Evolutionary conservation across 768 basidiomycete genomes (phyloP), one percentile per base, ranked within the genome.

Genomic region (Tremella yokohamensis): DNA sequence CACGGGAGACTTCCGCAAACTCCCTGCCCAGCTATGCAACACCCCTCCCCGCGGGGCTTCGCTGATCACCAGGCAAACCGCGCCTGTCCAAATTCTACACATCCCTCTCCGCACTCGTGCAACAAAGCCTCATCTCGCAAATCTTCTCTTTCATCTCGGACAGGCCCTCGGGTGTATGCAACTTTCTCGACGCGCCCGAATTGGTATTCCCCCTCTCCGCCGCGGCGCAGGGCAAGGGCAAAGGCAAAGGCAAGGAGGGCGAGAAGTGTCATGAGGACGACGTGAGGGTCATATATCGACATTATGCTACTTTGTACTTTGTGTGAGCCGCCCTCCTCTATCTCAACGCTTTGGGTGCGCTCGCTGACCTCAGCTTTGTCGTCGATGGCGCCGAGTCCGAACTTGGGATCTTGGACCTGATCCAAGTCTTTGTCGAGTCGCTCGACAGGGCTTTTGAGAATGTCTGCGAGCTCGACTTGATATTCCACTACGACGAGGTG

Each of bases 401-500:
- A 78, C 82, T 99, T 20, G 96, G 94, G 2, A 87, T 98, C 63
- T 79, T 99, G 45, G 96, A 99, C 73, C 79, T 99, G 60, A 97
- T 99, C 50, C 96, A 99, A 82, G 93, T 92, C 16, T 91, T 99
- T 70, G 96, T 99, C 57, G 96, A 99, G 79, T 87, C 90, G 2
- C 82, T 99, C 37, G 96, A 99, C 77, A 82, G 91, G 38, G 86
- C 90, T 15, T 99, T 98, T 73, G 91, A 96, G 80, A 98, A 97
- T 70, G 96, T 99, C 0, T 98, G 96, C 78, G 96, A 99, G 76
- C 81, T 99, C 45, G 96, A 99, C 76, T 82, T 99, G 12, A 93
- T 99, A 51, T 99, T 98, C 76, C 93, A 97, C 76, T 99, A 97
- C 70, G 96, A 98, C 75, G 92, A 98, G 82, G 93, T 88, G 2